phyloP scores from a whole-genome alignment of 2,329 filamentous ascomycete species.

The Pseudocercospora crystallina region DNA sequence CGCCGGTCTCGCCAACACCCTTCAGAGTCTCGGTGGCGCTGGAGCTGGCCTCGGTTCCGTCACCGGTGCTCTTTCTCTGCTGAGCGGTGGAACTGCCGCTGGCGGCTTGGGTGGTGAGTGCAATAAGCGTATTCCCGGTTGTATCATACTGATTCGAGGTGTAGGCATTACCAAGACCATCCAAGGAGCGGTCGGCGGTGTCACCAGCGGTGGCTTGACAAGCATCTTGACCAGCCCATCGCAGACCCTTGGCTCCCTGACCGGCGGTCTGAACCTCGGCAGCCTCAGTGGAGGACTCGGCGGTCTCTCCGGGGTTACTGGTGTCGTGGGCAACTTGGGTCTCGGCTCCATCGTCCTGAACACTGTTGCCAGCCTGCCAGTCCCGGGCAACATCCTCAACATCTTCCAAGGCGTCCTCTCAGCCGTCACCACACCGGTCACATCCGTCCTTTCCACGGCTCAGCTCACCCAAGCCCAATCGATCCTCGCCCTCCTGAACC shows the following conservation, averaged over 20 bases:
- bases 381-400: constrained; percentile 8
- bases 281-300: constrained; percentile 3
- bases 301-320: constrained; percentile 7
- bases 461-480: constrained; percentile 10
- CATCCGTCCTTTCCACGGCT: constrained; percentile 6
- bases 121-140: too few relatives aligned
- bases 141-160: too few relatives aligned
- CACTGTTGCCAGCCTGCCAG: constrained; percentile 10
- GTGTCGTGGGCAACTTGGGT: constrained; percentile 9
- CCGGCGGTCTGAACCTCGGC: not conserved
- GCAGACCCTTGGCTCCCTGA: constrained; percentile 1
- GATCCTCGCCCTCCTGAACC: constrained; percentile 15
- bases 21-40: not conserved
- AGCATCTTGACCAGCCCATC: too few relatives aligned
- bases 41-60: constrained; percentile 1
- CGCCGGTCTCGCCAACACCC: not conserved
- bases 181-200: constrained; percentile 2
- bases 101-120: constrained; percentile 2
- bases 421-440: constrained; percentile 8
- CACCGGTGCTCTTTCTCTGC: constrained; percentile 2
- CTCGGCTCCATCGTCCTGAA: constrained; percentile 14
- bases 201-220: constrained; percentile 2
- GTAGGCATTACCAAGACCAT: too few relatives aligned
- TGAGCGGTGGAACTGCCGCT: not conserved
- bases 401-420: constrained; percentile 10